Conservation (phyloP, 2,329 filamentous ascomycete species). For the Stemphylium vesicarium region DNA sequence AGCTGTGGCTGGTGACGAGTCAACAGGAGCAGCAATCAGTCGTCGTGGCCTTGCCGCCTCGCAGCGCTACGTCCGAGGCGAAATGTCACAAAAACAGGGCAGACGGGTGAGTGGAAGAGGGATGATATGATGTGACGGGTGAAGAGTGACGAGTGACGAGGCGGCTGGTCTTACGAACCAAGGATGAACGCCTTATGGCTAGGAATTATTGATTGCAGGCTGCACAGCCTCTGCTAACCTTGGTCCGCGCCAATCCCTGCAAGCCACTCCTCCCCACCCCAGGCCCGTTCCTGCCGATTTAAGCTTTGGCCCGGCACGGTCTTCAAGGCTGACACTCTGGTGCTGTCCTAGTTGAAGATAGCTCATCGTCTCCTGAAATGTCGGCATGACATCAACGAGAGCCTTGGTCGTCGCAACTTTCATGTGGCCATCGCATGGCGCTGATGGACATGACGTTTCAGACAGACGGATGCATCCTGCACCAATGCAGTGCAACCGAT, state of each 20-base stretch:
- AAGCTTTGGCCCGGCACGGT: constrained; percentile 6
- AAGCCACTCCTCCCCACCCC: constrained; percentile 21
- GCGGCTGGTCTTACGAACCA: constrained; percentile 5
- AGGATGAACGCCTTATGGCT: constrained; percentile 13
- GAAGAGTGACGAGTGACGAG: constrained; percentile 6
- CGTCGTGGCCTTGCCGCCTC: constrained; percentile 3
- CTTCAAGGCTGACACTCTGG: not conserved
- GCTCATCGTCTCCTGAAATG: not conserved
- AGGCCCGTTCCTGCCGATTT: constrained; percentile 26
- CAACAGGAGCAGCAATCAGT: constrained; percentile 8
- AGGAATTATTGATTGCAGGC: constrained; percentile 16
- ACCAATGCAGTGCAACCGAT: constrained; percentile 11
- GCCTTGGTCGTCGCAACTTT: not conserved
- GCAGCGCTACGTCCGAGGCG: not conserved
- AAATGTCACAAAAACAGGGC: not conserved
- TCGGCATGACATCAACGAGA: not conserved
- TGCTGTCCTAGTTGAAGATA: not conserved
- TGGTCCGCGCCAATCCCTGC: constrained; percentile 1
- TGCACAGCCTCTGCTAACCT: constrained; percentile 10
- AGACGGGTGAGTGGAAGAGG: not conserved
- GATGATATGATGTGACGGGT: not conserved
- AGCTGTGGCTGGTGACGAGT: constrained; percentile 14
- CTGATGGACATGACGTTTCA: constrained; percentile 1
- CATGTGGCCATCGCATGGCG: not conserved
- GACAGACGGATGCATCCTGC: not conserved